Evolutionary conservation across 352 stramenopile species (phyloP), one percentile per base, ranked within the genome.

Genomic region (Globisporangium yorkense): DNA sequence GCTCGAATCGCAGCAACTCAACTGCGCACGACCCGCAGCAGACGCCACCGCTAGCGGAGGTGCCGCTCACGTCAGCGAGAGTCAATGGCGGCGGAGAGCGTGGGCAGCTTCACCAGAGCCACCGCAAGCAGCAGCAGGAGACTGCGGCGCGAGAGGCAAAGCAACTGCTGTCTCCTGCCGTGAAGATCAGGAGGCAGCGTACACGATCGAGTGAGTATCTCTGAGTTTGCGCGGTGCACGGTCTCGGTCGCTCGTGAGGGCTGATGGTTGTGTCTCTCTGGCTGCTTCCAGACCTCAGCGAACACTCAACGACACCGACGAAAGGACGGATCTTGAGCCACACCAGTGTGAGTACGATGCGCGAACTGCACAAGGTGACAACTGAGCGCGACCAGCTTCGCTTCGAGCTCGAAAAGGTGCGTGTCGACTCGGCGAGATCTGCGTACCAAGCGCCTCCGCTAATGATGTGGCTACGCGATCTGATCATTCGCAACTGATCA

Each of bases 381-480:
- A 81, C 78, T 0, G 80, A 92, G 44, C 70, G 81, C n/a, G 85
- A 94, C 54, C 83, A 89, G 48, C 74, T 94, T 3, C 78, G 74
- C 4, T 86, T 87, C 49, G 83, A 94, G 51, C 59, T 94, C 21
- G 78, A 92, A 12, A 78, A 73, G 70, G 75, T 87, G 21, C 21
- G 48, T 10, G 35, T 5, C 0, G 49, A 18, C 37, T 18, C 37
- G 3, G 37, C 33, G 6, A 12, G 31, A 9, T 35, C 5, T 10
- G 5, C 8, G 31, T 9, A 9, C 31, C 31, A 35, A 35, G 24
- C 13, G 18, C 3, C 31, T 1, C 0, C 24, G 18, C 3, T 27
- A 1, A 27, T n/a, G 18, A 45, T 10, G 15, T 45, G 13, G 40
- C 40, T n/a, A 1, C 13, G 10, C 40, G 18, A 45, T 46, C 12